A percentile compares a stretch with the other conserved stretches of the same genome.
phyloP scores from a whole-genome alignment of 192 early-diverging fungal species.

The Linnemannia elongata region DNA sequence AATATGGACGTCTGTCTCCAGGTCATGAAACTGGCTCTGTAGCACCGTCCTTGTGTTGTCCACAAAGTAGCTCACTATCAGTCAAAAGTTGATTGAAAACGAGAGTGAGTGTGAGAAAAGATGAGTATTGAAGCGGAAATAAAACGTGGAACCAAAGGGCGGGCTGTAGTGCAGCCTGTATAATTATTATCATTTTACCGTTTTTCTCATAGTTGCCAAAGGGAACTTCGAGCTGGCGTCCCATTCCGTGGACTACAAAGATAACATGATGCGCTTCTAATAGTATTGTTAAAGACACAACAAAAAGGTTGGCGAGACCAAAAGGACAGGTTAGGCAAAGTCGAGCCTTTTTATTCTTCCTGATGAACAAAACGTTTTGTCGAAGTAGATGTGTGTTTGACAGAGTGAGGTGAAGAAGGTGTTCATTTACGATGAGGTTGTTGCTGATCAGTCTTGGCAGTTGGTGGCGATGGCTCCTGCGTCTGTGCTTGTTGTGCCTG shows the following conservation, averaged over 20 bases:
- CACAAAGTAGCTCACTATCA: slow-evolving; percentile 34
- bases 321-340: neutral
- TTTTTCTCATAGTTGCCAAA: slow-evolving; percentile 60
- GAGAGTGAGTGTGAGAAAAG: neutral
- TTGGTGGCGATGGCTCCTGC: neutral
- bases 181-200: slow-evolving; percentile 32
- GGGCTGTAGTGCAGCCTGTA: neutral
- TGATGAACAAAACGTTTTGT: neutral
- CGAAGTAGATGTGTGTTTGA: neutral
- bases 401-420: neutral
- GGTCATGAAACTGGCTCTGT: slow-evolving; percentile 40
- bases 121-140: neutral
- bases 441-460: neutral
- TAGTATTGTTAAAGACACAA: neutral
- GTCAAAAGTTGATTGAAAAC: neutral
- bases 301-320: neutral
- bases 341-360: neutral
- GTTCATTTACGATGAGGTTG: slow-evolving; percentile 1
- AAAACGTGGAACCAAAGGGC: too few species aligned
- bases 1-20: slow-evolving; percentile 52
- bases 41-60: slow-evolving; percentile 49
- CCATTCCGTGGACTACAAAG: slow-evolving; percentile 69
- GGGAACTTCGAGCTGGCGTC: slow-evolving; percentile 60
- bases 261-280: slow-evolving; percentile 58
- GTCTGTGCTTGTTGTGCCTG: slow-evolving; percentile 1